Base-by-base conservation (phyloP, 2,329 filamentous ascomycete species). In the Calycina marina region DNA sequence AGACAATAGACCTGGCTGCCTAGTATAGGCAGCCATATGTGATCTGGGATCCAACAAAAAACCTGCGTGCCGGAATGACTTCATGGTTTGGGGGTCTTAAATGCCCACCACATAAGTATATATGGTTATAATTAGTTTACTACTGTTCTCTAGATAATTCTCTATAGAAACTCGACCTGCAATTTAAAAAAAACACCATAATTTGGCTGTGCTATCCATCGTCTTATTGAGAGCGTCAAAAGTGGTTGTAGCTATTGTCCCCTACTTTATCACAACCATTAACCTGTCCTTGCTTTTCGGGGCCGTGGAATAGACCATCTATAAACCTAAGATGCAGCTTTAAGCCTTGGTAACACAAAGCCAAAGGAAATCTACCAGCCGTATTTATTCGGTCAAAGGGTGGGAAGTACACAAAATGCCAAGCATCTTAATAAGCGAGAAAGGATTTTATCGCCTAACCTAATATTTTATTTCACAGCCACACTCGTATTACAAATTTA, bases 321-420 rank as follows among this genome's bases (percentile, higher is more conserved):
- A 32, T 31, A 8, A 22, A 31, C 16, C n/a, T n/a, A 18, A 15
- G 22, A 31, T 31, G 4, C 14, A 13, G 22, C 12, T 22, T 12
- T 9, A 22, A 31, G 12, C 5, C 22, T 22, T 31, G 18, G 22
- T 20, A 8, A 31, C 18, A 14, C 12, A 32, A 13, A 32, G 30
- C 14, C 25, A 2, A 32, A 15, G 20, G 30, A 32, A 32, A 32
- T 25, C 25, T 33, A 25, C 31, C 4, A 28, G 22, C 24, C 31
- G 31, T 17, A 16, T 33, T 32, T 32, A 32, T 32, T 22, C 30
- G 30, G 30, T 25, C 12, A 32, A 14, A 25, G 18, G 14, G 13
- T 6, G 18, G n/a, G 18, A n/a, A n/a, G n/a, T n/a, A 22, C 18
- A 22, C 18, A 22, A 22, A 22, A 22, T 22, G 18, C 18, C 18